phyloP scores from a whole-genome alignment of 1,139 yeast species.

The Arxiozyma slooffiae region DNA sequence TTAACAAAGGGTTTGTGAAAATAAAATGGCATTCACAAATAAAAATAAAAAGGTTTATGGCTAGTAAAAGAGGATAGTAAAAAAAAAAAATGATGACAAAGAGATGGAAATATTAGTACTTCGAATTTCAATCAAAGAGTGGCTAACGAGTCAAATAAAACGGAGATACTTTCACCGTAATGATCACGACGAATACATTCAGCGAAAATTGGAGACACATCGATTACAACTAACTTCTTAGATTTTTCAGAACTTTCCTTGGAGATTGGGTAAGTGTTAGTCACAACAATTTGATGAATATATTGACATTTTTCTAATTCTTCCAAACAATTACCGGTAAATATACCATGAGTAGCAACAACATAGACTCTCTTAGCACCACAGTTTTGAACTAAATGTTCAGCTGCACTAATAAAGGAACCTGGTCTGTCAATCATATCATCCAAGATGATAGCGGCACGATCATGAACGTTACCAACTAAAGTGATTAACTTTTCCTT shows the following conservation, averaged over 20 bases:
- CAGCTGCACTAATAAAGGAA: conserved; percentile 93
- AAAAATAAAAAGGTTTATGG: background rate
- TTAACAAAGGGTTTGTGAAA: too few relatives aligned
- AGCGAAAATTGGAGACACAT: conserved; percentile 89
- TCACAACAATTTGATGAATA: conserved; percentile 81
- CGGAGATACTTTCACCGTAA: conserved; percentile 92
- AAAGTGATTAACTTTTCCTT: conserved; percentile 85
- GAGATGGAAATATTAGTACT: background rate
- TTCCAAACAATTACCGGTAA: conserved; percentile 78
- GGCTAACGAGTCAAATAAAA: conserved; percentile 77
- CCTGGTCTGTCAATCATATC: conserved; percentile 96
- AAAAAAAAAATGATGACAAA: too few relatives aligned
- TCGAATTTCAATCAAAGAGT: conserved; percentile 34
- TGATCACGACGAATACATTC: conserved; percentile 98
- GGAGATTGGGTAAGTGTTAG: conserved; percentile 88
- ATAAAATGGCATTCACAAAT: too few relatives aligned
- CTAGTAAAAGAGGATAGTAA: background rate
- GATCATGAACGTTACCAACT: conserved; percentile 89
- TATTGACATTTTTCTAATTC: conserved; percentile 65
- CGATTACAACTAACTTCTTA: conserved; percentile 72
- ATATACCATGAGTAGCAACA: conserved; percentile 92
- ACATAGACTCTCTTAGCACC: conserved; percentile 89
- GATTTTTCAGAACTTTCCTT: conserved; percentile 47
- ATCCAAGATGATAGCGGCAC: conserved; percentile 87
- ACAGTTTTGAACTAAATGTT: conserved; percentile 86